Conservation (phyloP, 2,329 filamentous ascomycete genomes). For the Diaporthe sp. region DNA sequence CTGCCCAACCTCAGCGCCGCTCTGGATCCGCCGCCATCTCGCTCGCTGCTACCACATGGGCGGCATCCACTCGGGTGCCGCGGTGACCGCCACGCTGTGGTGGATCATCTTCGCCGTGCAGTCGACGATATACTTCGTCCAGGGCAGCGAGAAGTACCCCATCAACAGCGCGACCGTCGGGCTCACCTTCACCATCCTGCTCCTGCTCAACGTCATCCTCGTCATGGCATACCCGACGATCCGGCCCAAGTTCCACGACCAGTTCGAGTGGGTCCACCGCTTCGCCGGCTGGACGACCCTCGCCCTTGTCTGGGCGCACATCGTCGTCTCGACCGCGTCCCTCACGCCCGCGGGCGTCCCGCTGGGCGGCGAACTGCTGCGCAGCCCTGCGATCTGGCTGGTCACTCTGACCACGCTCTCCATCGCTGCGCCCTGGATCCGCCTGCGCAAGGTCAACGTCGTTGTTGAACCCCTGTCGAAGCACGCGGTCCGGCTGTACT, state of each 20-base stretch:
- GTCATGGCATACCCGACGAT: conserved; percentile 74
- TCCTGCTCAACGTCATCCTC: conserved; percentile 72
- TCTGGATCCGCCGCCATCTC: conserved; percentile 62
- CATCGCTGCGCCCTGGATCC: conserved; percentile 73
- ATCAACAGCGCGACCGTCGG: conserved; percentile 54
- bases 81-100: conserved; percentile 64
- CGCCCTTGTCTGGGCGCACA: conserved; percentile 50
- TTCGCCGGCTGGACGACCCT: conserved; percentile 81
- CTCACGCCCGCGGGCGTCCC: conserved; percentile 41
- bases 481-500: conserved; percentile 73
- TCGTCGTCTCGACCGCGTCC: conserved; percentile 49
- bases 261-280: conserved; percentile 79
- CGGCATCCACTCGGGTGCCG: conserved; percentile 65
- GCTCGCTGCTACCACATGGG: conserved; percentile 68
- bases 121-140: conserved; percentile 53
- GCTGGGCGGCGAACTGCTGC: conserved; percentile 50
- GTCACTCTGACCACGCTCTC: conserved; percentile 67
- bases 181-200: conserved; percentile 68
- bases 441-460: conserved; percentile 71
- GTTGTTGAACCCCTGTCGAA: conserved; percentile 69
- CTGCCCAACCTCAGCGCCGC: conserved; percentile 59
- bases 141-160: conserved; percentile 44
- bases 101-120: conserved; percentile 59
- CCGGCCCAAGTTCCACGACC: conserved; percentile 74
- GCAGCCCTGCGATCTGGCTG: conserved; percentile 67